Evolutionary conservation across 1,284 basidiomycete species (phyloP).

Genomic region (Malassezia caprae): DNA sequence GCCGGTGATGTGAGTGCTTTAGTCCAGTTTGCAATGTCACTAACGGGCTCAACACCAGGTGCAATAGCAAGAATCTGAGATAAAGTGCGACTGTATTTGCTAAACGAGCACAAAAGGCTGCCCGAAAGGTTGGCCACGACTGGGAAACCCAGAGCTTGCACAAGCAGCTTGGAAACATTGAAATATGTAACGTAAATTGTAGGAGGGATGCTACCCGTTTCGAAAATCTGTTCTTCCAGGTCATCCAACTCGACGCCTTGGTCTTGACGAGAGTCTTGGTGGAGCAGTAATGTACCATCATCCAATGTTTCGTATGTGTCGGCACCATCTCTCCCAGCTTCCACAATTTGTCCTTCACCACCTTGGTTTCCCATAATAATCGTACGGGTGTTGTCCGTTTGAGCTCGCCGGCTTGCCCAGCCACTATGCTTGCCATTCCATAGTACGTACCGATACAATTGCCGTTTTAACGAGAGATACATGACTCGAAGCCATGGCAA

Average conservation of each 20-base stretch:
- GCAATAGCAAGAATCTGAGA: conserved; percentile 24
- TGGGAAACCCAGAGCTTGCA: conserved; percentile 34
- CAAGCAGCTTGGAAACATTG: conserved; percentile 25
- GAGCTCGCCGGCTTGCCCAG: not conserved
- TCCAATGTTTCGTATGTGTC: conserved; percentile 17
- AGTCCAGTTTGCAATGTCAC: conserved; percentile 3
- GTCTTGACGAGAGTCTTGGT: not conserved
- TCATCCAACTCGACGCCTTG: conserved; percentile 1
- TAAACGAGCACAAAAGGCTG: conserved; percentile 20
- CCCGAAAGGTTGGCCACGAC: conserved; percentile 33
- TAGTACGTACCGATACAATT: conserved; percentile 24
- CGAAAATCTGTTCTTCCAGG: conserved; percentile 13
- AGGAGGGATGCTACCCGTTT: conserved; percentile 12
- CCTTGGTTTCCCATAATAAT: conserved; percentile 5
- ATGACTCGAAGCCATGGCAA: conserved; percentile 37
- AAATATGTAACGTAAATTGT: conserved; percentile 32
- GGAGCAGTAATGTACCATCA: conserved; percentile 11
- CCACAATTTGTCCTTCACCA: conserved; percentile 22
- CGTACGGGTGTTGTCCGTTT: not conserved
- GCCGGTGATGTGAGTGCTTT: not conserved
- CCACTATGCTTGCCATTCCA: conserved; percentile 8
- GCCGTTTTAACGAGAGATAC: conserved; percentile 33
- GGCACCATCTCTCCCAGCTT: conserved; percentile 15
- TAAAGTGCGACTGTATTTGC: conserved; percentile 16
- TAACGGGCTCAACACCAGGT: not conserved